Evolutionary conservation across 805 yeast genomes (phyloP), one percentile per base, ranked within the genome.

Genomic region (Candida chilensis): DNA sequence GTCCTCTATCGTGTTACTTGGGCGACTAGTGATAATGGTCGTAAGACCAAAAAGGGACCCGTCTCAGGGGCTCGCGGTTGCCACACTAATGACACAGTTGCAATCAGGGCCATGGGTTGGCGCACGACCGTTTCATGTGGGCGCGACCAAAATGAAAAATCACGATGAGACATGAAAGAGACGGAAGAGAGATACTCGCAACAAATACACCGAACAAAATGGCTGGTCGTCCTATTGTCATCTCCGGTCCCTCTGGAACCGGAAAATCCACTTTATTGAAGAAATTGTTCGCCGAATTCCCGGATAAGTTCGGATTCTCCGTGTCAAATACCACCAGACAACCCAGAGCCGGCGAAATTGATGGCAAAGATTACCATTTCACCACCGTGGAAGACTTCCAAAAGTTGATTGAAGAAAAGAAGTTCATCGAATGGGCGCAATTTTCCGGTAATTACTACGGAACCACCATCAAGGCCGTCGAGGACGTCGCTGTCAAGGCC

Each of bases 361-460:
- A 87, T 50, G 96, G 96, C 37, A 71, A 69, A 42, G 95, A 94
- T 50, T 92, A 92, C 69, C 78, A 90, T 58, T 92, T 90, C 53
- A 72, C 72, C 32, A 70, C 81, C 18, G 88, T 82, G 34, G 92
- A 82, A 11, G 72, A 74, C 35, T 92, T 92, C 72, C 71, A 86
- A 58, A 50, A 64, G 42, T 67, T 85, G 57, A 86, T 92, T 40
- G 78, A 66, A 8, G 76, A 77, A 16, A 63, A 73, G 27, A 81
- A 78, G 38, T 92, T 92, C 62, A 78, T 92, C 41, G 99, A 92
- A 60, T 86, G 95, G 92, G 98, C 99, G 4, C 92, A 87, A 59
- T 92, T 92, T 50, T 85, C 95, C 9, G 97, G 97, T 31, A 92
- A 92, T 68, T 88, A 83, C 67, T 92, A 92, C 59, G 99, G 99